Evolutionary conservation across 768 basidiomycete species (phyloP).

Genomic region (Tylopilus plumbeoviolaceoides): DNA sequence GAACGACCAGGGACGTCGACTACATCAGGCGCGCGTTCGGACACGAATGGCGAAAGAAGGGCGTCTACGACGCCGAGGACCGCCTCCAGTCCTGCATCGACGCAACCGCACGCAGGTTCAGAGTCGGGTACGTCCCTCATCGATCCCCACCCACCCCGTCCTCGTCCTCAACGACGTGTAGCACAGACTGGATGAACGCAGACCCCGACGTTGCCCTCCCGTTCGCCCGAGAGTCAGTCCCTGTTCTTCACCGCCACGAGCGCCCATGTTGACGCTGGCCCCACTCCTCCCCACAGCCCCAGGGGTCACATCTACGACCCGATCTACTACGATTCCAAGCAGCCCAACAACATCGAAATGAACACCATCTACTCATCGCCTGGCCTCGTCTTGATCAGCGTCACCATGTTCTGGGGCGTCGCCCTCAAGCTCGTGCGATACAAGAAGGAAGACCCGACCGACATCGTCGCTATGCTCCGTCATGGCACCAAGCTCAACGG

Average conservation of each 20-base stretch:
- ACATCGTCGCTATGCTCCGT: conserved; percentile 65
- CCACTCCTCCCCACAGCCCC: conserved; percentile 9
- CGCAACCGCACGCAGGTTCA: conserved; percentile 47
- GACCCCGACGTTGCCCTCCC: conserved; percentile 71
- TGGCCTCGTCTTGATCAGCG: conserved; percentile 55
- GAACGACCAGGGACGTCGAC: conserved; percentile 64
- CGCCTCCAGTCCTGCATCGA: conserved; percentile 55
- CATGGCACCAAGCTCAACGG: conserved; percentile 52
- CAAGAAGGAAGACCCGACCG: conserved; percentile 54
- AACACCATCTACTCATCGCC: conserved; percentile 56
- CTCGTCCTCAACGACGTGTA: conserved; percentile 1
- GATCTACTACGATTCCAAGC: conserved; percentile 51
- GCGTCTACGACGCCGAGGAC: conserved; percentile 48
- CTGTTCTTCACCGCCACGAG: neutral
- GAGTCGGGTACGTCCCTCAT: conserved; percentile 39
- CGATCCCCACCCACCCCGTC: neutral
- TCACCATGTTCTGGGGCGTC: conserved; percentile 69
- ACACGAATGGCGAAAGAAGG: conserved; percentile 46
- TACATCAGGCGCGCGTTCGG: conserved; percentile 61
- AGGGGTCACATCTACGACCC: conserved; percentile 47
- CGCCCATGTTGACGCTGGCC: conserved; percentile 4
- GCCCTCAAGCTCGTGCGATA: conserved; percentile 72
- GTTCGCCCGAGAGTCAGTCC: conserved; percentile 55
- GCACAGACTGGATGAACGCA: conserved; percentile 71
- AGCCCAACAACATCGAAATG: conserved; percentile 45